Base-by-base conservation (phyloP, 2,329 filamentous ascomycete genomes). In the Metarhizium anisopliae region DNA sequence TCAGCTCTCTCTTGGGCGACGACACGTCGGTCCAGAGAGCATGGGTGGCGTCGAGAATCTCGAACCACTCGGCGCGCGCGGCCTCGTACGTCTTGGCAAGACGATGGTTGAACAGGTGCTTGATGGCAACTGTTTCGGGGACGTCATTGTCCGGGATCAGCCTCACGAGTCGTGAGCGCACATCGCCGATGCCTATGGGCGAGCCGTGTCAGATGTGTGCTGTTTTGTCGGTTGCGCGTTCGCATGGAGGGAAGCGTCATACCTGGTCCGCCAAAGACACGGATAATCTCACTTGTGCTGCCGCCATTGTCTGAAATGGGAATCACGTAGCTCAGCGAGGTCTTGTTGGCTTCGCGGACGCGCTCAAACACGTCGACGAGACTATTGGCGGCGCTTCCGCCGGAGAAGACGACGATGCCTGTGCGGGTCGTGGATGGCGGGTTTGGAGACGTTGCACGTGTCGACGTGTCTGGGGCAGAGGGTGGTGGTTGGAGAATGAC, bases 291-390 rank as follows among this genome's bases (percentile, higher is more conserved):
- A 49, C 90, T 95, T 2, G 91, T 95, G 63, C 89, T 95, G 43
- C 93, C 93, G 51, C 93, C 93, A 71, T 97, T 97, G 73, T 97
- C 93, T 61, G 89, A 94, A 68, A 96, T 96, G 40, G 93, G 93
- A 53, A 97, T 95, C 57, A 96, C 84, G 70, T 95, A 95, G 71
- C 83, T 90, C 47, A 95, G 73, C 2, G 80, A 75, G 65, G 86
- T 87, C 45, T 79, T 72, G 59, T 87, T 88, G 62, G 79, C 85
- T 59, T 84, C 72, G 13, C 82, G 77, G 38, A 89, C 77, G 18
- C 75, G 74, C 62, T 82, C 86, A 72, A 96, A 96, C 11, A 96
- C 89, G 68, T 96, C 93, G 45, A 96, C 93, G 5, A 96, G 81
- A 65, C 82, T 95, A 68, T 96, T 97, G 6, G 93, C 91, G n/a